Evolutionary conservation across 192 early-diverging fungal genomes (phyloP).

Genomic region (Physocladia obscura): DNA sequence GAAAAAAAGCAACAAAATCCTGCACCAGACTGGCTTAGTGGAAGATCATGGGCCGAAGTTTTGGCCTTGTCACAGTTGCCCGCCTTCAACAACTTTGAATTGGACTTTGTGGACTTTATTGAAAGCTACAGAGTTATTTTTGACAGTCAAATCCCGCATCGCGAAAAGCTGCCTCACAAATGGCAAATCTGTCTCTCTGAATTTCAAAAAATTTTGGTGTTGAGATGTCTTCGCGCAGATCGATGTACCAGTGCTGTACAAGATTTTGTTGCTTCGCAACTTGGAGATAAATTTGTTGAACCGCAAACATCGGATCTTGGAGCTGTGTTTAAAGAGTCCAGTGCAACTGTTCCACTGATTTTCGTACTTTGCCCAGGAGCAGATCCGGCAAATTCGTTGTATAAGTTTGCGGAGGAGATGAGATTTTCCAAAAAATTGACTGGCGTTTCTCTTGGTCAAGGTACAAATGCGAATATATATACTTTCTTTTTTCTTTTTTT

Average conservation of each 20-base stretch:
- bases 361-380: conserved; percentile 62
- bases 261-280: conserved; percentile 52
- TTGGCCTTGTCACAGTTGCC: conserved; percentile 45
- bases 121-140: conserved; percentile 48
- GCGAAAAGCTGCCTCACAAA: conserved; percentile 48
- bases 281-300: conserved; percentile 58
- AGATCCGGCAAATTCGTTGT: conserved; percentile 55
- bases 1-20: conserved; percentile 47
- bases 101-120: conserved; percentile 46
- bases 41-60: conserved; percentile 51
- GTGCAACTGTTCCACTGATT: conserved; percentile 52
- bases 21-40: conserved; percentile 55
- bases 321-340: conserved; percentile 58
- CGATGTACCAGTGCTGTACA: conserved; percentile 54
- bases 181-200: conserved; percentile 40
- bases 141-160: conserved; percentile 52
- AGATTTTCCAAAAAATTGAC: conserved; percentile 56
- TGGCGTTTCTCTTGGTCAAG: conserved; percentile 58
- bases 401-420: conserved; percentile 66
- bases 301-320: conserved; percentile 56
- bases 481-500: not conserved
- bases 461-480: too few species aligned
- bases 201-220: conserved; percentile 54
- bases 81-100: conserved; percentile 47
- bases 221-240: conserved; percentile 56